Percentiles rank a stretch among this genome's conserved stretches.
Evolutionary conservation across 1,139 yeast species (phyloP).

Genomic region (Magnusiomyces suaveolens): DNA sequence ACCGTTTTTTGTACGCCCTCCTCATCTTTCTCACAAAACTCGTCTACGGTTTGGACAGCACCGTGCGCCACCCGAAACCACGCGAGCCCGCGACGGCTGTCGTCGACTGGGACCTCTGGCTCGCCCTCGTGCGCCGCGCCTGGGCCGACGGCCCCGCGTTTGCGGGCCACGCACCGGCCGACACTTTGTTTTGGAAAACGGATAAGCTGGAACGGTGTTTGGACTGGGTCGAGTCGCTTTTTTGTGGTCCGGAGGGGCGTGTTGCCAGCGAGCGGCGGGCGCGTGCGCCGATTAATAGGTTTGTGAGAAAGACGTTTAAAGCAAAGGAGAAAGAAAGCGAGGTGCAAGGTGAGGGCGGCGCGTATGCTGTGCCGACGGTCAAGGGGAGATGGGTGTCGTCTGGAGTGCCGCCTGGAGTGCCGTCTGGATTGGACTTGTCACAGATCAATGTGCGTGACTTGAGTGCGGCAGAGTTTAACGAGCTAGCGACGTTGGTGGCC

Average conservation of each 20-base stretch:
- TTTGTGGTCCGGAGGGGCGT: constrained; percentile 8
- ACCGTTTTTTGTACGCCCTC: background rate
- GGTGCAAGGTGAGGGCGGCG: background rate
- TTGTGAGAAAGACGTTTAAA: background rate
- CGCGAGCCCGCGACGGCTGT: constrained; percentile 19
- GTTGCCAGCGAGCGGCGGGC: background rate
- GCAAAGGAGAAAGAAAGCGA: background rate
- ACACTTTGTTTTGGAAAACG: constrained; percentile 26
- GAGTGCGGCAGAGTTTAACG: too few species aligned
- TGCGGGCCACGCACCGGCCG: constrained; percentile 23
- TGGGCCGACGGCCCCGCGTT: constrained; percentile 28
- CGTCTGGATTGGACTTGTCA: too few species aligned
- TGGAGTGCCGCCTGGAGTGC: too few species aligned
- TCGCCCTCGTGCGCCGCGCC: constrained; percentile 25
- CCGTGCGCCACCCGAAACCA: constrained; percentile 13
- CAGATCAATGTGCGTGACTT: too few species aligned
- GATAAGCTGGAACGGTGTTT: constrained; percentile 25
- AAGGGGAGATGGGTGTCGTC: background rate
- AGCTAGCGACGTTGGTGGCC: too few species aligned
- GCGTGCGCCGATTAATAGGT: background rate
- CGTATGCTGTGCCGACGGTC: background rate
- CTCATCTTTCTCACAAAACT: constrained; percentile 28
- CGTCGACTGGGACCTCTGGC: constrained; percentile 31
- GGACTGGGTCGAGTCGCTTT: constrained; percentile 26
- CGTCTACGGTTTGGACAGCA: constrained; percentile 30